Percentiles rank a stretch among this genome's conserved stretches.
These are phyloP conservation scores for Colletotrichum tofieldiae DNA, from an alignment of 2,329 filamentous ascomycete species.

Conservation along the genomic window DNA sequence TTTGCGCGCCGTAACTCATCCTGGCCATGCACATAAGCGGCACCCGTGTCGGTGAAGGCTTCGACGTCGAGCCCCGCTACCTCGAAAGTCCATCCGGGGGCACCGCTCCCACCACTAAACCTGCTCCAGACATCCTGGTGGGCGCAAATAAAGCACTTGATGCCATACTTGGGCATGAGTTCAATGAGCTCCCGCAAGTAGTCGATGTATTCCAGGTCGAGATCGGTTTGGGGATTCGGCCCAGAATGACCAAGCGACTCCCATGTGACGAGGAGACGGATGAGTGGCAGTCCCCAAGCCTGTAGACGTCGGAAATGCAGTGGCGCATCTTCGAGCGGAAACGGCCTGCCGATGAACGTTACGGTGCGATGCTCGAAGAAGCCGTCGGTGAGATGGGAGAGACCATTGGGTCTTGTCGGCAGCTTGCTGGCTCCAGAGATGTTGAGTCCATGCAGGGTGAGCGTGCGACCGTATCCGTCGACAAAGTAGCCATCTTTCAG, in stretches of 20 bases:
- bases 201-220: constrained; percentile 57
- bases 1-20: constrained; percentile 51
- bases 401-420: constrained; percentile 54
- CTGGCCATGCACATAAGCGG: constrained; percentile 55
- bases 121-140: constrained; percentile 62
- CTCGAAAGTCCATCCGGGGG: constrained; percentile 60
- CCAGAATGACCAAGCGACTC: constrained; percentile 56
- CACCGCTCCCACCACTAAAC: constrained; percentile 59
- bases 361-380: constrained; percentile 59
- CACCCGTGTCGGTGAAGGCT: constrained; percentile 47
- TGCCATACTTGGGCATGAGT: constrained; percentile 56
- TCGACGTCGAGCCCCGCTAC: constrained; percentile 57
- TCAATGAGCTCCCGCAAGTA: constrained; percentile 56
- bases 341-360: constrained; percentile 57
- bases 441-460: constrained; percentile 59
- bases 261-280: constrained; percentile 61
- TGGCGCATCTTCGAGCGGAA: constrained; percentile 56
- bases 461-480: constrained; percentile 55
- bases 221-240: constrained; percentile 51
- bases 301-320: constrained; percentile 56
- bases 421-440: constrained; percentile 59
- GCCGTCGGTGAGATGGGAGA: constrained; percentile 57
- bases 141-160: constrained; percentile 60
- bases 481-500: constrained; percentile 52
- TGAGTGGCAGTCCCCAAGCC: constrained; percentile 57